These are phyloP conservation scores for Thelephora ganbajun DNA, from an alignment of 768 basidiomycete species.

Conservation along the genomic window DNA sequence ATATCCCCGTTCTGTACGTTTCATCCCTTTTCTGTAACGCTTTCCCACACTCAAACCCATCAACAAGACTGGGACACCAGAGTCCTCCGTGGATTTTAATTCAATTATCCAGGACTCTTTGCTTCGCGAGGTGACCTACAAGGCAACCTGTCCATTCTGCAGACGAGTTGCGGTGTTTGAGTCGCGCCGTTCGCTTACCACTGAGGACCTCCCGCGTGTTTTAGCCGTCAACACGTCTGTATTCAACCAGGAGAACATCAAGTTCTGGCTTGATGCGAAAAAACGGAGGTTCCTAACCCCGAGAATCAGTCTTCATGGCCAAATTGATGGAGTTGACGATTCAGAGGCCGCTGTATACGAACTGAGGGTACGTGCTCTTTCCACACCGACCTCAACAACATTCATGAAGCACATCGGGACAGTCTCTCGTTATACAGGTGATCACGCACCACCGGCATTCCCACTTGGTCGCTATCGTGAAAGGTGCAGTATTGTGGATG, in stretches of 20 bases:
- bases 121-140: conserved; percentile 70
- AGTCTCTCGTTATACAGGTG: conserved; percentile 80
- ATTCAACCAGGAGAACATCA: conserved; percentile 57
- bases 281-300: conserved; percentile 47
- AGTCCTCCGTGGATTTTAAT: conserved; percentile 37
- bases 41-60: conserved; percentile 15
- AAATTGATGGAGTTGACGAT: conserved; percentile 46
- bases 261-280: conserved; percentile 61
- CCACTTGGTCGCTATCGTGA: conserved; percentile 82
- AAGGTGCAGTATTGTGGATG: conserved; percentile 33
- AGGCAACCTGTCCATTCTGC: conserved; percentile 77
- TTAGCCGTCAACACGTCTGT: conserved; percentile 79
- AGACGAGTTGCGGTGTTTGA: conserved; percentile 64
- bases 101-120: conserved; percentile 64
- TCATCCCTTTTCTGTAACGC: not conserved
- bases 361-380: conserved; percentile 41
- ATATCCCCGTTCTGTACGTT: conserved; percentile 70
- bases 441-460: conserved; percentile 54
- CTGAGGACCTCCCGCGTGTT: conserved; percentile 63
- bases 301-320: conserved; percentile 40
- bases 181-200: conserved; percentile 50
- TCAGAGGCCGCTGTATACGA: conserved; percentile 46
- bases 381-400: not conserved
- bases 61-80: conserved; percentile 18
- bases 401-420: not conserved